These are phyloP conservation scores for Goffeauzyma gilvescens DNA, from an alignment of 768 basidiomycete genomes.

Conservation along the genomic window DNA sequence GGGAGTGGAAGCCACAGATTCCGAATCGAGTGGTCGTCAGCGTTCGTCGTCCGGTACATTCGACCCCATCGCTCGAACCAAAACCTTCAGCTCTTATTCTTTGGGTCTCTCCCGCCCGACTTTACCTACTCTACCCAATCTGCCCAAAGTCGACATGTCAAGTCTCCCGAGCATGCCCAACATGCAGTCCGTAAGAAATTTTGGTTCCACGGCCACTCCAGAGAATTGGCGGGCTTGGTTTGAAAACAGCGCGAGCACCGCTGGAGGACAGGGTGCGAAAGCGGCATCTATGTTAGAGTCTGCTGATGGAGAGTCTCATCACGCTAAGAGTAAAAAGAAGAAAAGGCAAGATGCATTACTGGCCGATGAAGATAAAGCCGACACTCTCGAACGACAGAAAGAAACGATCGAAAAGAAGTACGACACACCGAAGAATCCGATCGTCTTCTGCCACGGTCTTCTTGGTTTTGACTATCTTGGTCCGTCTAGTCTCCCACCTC, in stretches of 20 bases:
- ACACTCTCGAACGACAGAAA: slow-evolving; percentile 38
- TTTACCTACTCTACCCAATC: slow-evolving; percentile 3
- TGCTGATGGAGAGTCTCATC: slow-evolving; percentile 1
- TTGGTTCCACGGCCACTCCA: background rate
- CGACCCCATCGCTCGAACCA: slow-evolving; percentile 4
- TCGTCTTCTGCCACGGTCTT: slow-evolving; percentile 90
- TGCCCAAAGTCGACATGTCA: background rate
- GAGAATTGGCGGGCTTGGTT: no score
- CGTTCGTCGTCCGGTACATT: background rate
- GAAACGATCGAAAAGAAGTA: slow-evolving; percentile 44
- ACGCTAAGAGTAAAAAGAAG: slow-evolving; percentile 4
- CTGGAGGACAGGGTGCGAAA: slow-evolving; percentile 11
- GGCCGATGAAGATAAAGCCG: slow-evolving; percentile 40
- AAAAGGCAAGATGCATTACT: slow-evolving; percentile 34
- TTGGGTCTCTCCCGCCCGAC: slow-evolving; percentile 1
- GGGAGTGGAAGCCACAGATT: background rate
- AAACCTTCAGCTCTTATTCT: slow-evolving; percentile 2
- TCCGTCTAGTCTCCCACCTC: slow-evolving; percentile 25
- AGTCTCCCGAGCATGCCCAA: background rate
- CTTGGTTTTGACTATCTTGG: slow-evolving; percentile 36
- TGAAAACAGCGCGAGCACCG: slow-evolving; percentile 1
- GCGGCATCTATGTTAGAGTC: no score
- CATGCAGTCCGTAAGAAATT: background rate
- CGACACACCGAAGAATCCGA: slow-evolving; percentile 56
- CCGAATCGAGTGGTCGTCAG: background rate